Evolutionary conservation across 805 yeast genomes (phyloP).

Genomic region (Suhomyces canberraensis): DNA sequence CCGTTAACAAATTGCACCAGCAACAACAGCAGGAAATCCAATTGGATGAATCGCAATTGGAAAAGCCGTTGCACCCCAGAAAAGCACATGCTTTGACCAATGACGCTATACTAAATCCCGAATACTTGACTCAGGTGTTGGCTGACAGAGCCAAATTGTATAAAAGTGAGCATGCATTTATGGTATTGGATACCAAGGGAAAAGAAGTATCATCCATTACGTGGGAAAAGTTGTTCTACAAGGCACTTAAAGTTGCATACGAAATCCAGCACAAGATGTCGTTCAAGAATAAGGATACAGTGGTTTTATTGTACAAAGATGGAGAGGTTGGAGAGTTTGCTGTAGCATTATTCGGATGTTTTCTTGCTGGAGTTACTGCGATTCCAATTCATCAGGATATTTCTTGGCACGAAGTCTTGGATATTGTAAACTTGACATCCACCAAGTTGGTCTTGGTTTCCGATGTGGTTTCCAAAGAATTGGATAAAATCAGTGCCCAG

Average conservation of each 20-base stretch:
- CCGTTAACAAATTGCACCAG: conserved; percentile 34
- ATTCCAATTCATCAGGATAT: conserved; percentile 83
- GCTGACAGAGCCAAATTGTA: conserved; percentile 68
- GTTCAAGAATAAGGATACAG: conserved; percentile 77
- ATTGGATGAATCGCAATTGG: conserved; percentile 39
- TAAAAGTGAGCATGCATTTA: conserved; percentile 63
- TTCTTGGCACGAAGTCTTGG: conserved; percentile 64
- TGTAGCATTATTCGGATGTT: conserved; percentile 85
- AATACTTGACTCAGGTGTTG: conserved; percentile 67
- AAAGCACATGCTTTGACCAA: conserved; percentile 25
- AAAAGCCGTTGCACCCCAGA: conserved; percentile 64
- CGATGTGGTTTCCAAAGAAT: conserved; percentile 69
- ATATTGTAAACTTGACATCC: conserved; percentile 69
- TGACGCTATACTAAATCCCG: conserved; percentile 28
- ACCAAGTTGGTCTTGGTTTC: conserved; percentile 78
- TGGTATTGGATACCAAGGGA: conserved; percentile 72
- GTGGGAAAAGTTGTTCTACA: conserved; percentile 84
- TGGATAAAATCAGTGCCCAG: conserved; percentile 57
- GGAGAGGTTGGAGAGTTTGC: conserved; percentile 82
- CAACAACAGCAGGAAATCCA: conserved; percentile 21
- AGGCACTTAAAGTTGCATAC: conserved; percentile 86
- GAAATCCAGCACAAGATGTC: conserved; percentile 72
- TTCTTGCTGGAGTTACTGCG: conserved; percentile 90
- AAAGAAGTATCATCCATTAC: conserved; percentile 72
- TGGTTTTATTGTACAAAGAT: conserved; percentile 78